Conservation (phyloP, 148 eudicot species). For the Vaccinium darrowii region DNA sequence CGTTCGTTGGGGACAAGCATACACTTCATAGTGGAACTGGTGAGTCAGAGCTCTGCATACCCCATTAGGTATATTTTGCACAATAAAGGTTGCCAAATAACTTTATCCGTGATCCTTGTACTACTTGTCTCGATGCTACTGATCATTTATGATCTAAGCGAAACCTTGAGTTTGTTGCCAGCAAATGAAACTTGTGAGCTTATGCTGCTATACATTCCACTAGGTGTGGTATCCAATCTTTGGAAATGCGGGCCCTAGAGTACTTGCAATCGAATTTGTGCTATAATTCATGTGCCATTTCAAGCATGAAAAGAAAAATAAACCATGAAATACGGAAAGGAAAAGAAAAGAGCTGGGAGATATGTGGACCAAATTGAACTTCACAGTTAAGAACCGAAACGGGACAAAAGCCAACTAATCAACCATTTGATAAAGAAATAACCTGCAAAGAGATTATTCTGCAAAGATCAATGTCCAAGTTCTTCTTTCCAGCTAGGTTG, state of each 20-base stretch:
- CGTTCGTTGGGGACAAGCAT: neutral
- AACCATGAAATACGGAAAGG: neutral
- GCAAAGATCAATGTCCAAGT: slow-evolving; percentile 64
- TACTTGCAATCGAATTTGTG: neutral
- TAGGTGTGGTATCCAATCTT: neutral
- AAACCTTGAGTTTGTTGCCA: neutral
- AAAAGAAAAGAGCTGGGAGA: neutral
- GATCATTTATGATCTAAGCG: neutral
- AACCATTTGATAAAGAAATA: slow-evolving; percentile 10
- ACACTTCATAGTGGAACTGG: neutral
- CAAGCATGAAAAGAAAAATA: neutral
- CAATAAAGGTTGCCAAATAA: neutral
- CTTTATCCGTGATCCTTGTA: neutral
- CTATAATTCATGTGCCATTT: neutral
- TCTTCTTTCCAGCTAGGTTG: slow-evolving; percentile 72
- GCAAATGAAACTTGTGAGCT: neutral
- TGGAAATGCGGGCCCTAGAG: neutral
- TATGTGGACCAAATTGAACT: neutral
- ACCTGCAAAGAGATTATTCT: slow-evolving; percentile 78
- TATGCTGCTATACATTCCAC: neutral
- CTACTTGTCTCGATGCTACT: neutral
- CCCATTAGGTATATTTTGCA: neutral
- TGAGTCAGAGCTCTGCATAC: neutral
- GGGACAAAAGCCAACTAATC: neutral
- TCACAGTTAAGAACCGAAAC: neutral